phyloP scores from a whole-genome alignment of 2,329 filamentous ascomycete species.

The Penicillium occitanis region DNA sequence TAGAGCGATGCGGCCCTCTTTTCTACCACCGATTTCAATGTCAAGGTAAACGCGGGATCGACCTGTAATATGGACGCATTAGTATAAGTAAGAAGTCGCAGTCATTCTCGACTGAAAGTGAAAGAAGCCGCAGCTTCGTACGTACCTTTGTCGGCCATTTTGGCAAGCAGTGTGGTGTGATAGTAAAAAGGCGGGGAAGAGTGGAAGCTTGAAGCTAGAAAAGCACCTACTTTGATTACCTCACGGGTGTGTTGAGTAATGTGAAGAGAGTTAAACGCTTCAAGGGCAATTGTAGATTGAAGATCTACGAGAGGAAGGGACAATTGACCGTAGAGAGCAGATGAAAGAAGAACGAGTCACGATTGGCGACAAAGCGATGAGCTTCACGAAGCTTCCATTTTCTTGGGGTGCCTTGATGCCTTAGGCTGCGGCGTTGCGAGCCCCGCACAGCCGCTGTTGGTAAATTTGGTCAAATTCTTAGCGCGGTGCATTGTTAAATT shows the following conservation, averaged over 20 bases:
- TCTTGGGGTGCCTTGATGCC: constrained; percentile 9
- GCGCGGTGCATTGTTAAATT: neutral
- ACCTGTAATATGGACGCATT: constrained; percentile 35
- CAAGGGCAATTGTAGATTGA: neutral
- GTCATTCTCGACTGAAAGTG: too few relatives aligned
- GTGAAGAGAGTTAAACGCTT: neutral
- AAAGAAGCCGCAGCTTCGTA: neutral
- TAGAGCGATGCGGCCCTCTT: constrained; percentile 77
- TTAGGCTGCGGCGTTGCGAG: constrained; percentile 1
- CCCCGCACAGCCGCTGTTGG: constrained; percentile 7
- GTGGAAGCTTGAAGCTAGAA: neutral
- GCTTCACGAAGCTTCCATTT: constrained; percentile 23
- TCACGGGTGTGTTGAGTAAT: neutral
- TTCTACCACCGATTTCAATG: constrained; percentile 73
- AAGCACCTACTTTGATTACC: neutral
- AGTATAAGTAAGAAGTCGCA: neutral
- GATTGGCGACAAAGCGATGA: constrained; percentile 3
- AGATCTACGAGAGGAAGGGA: neutral
- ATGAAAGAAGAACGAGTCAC: neutral
- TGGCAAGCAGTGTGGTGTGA: neutral
- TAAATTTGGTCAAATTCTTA: neutral
- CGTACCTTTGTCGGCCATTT: constrained; percentile 18
- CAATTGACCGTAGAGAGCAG: neutral
- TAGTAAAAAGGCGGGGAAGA: neutral
- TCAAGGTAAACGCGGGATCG: constrained; percentile 91